Base-by-base conservation (phyloP, 23 red algal genomes). In the Gracilaria domingensis region DNA sequence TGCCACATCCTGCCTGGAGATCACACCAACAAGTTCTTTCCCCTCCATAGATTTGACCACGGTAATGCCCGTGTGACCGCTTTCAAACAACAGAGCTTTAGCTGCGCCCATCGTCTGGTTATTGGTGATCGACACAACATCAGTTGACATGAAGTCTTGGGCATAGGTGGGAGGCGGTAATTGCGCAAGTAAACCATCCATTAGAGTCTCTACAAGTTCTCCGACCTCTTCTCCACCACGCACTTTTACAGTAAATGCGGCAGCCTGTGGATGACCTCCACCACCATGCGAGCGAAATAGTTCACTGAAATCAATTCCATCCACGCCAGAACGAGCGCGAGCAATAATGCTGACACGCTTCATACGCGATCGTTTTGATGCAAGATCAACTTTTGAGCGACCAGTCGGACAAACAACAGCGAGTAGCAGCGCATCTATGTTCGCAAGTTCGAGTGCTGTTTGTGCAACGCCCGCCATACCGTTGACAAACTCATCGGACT, bases 241-340 rank as follows among this genome's bases (percentile, higher is more conserved):
- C 8, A 69, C 72, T 17, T 86, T 84, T 26, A 81, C 28, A 3
- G 55, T 88, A 21, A 55, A 71, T 14, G 69, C 48, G 44, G 82
- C 91, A 42, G 91, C 91, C 36, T 94, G 87, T 0, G 82, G 62
- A 76, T 88, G 82, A 36, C 91, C 91, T 35, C 91, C 91, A 42
- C 90, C 90, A 30, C 86, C 72, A 29, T 86, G 59, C 65, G 25
- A 47, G 0, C 37, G 57, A 64, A 87, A 88, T 38, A 94, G 33
- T 34, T 35, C 56, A 35, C 30, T 78, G 24, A 94, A 94, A 50
- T 94, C 84, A 38, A 94, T 83, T 16, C 82, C 78, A 48, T 94
- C 80, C 21, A 86, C 82, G 21, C 82, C 23, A 60, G 82, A 66
- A 26, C 65, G 79, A 30, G 82, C 88, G 29, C 88, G 88, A 38